phyloP scores from a whole-genome alignment of 345 rosid species.

The Citrus trifoliata region DNA sequence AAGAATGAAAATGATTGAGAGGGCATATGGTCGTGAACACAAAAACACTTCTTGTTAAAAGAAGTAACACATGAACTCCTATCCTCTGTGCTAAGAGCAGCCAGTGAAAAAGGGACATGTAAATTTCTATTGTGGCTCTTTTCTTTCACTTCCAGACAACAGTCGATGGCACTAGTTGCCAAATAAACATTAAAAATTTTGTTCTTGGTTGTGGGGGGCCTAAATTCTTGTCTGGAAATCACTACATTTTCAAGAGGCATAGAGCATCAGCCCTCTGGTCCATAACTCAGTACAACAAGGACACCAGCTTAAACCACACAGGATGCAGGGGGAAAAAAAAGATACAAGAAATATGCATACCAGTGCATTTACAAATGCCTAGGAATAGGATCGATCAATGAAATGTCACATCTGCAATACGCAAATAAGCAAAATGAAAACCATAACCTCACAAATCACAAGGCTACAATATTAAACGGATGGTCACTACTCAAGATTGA shows the following conservation, averaged over 20 bases:
- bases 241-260: neutral
- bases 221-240: neutral
- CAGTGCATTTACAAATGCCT: neutral
- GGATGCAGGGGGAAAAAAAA: neutral
- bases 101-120: slow-evolving; percentile 9
- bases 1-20: neutral
- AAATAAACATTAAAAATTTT: neutral
- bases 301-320: neutral
- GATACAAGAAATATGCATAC: neutral
- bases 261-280: neutral
- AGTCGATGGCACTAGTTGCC: neutral
- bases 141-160: slow-evolving; percentile 6
- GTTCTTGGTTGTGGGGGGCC: neutral
- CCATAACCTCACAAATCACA: neutral
- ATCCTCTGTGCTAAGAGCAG: neutral
- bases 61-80: neutral
- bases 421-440: neutral
- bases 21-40: neutral
- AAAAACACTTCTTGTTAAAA: neutral
- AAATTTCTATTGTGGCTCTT: neutral
- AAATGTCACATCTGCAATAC: neutral
- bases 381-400: neutral
- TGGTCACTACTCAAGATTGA: neutral
- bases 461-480: neutral
- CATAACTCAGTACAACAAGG: neutral